Evolutionary conservation across 208 protist genomes (phyloP), one percentile per base, ranked within the genome.

Genomic region (Acanthamoeba castellanii): DNA sequence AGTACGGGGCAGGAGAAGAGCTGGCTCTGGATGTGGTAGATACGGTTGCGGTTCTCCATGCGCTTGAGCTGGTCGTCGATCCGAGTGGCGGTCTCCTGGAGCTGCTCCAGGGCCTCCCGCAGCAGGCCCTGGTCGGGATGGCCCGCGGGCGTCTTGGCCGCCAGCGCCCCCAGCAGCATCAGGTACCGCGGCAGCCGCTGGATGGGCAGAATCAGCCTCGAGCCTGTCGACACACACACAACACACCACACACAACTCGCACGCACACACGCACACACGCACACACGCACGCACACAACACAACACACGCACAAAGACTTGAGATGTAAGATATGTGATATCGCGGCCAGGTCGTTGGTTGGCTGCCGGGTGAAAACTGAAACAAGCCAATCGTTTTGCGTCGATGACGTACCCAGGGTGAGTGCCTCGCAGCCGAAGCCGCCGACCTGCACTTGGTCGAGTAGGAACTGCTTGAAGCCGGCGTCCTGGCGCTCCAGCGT

Each of bases 11-110:
- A 92, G 8, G 37, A 27, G 47, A 14, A 20, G 14, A 92, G 87
- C 87, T 74, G 55, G 50, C 25, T 92, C 61, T 92, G 87, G 22
- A 92, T 74, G 22, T 13, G 22, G 57, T 92, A 92, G 57, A 92
- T 45, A 0, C 42, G 6, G 61, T 92, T 92, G 5, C 45, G 61
- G 87, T 92, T 92, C 87, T 92, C 87, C 30, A 92, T 92, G 6
- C 50, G 27, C 27, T 92, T 64, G 32, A 92, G 87, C 8, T 92
- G 61, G 25, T 92, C 57, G 47, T 92, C 87, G 27, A 92, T 92
- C 11, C 87, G 87, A 1, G 61, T 55, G 37, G 87, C 87, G 14
- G 34, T 55, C 32, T 92, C 59, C 37, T 74, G 59, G 11, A 92
- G 27, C 64, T 57, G 61, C 30, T 34, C n/a, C 8, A 74, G 20